These are phyloP conservation scores for Tulasnella sp. DNA, from an alignment of 768 basidiomycete genomes.

Conservation along the genomic window DNA sequence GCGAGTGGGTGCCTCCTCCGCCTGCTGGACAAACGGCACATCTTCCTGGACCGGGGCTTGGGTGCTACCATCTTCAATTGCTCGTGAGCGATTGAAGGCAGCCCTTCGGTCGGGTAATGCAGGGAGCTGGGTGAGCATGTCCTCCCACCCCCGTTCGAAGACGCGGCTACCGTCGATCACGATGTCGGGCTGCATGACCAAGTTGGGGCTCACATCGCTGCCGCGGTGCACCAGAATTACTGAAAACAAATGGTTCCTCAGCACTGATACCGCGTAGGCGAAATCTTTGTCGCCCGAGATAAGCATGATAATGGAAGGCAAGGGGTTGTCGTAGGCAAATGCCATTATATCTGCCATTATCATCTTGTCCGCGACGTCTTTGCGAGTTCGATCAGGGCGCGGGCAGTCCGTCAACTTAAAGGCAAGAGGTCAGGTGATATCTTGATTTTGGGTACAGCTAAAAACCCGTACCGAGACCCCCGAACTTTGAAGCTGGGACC, in stretches of 20 bases:
- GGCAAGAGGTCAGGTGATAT: conserved; percentile 33
- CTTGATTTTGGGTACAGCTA: conserved; percentile 30
- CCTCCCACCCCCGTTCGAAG: background rate
- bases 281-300: conserved; percentile 64
- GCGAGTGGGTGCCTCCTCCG: background rate
- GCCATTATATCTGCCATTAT: conserved; percentile 59
- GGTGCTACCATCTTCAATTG: background rate
- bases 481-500: conserved; percentile 42
- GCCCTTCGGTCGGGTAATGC: background rate
- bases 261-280: conserved; percentile 51
- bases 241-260: conserved; percentile 47
- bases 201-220: background rate
- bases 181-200: background rate
- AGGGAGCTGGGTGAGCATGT: background rate
- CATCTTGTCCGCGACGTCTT: conserved; percentile 43
- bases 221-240: conserved; percentile 40
- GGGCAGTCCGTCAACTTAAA: conserved; percentile 24
- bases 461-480: conserved; percentile 39
- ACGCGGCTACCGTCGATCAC: background rate
- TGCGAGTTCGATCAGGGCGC: conserved; percentile 24
- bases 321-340: conserved; percentile 53
- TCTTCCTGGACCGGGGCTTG: background rate
- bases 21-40: background rate
- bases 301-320: conserved; percentile 49
- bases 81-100: background rate